A percentile compares a stretch with the other conserved stretches of the same genome.
Conservation (phyloP, 768 basidiomycete genomes). For the Calocybe gangraenosa region DNA sequence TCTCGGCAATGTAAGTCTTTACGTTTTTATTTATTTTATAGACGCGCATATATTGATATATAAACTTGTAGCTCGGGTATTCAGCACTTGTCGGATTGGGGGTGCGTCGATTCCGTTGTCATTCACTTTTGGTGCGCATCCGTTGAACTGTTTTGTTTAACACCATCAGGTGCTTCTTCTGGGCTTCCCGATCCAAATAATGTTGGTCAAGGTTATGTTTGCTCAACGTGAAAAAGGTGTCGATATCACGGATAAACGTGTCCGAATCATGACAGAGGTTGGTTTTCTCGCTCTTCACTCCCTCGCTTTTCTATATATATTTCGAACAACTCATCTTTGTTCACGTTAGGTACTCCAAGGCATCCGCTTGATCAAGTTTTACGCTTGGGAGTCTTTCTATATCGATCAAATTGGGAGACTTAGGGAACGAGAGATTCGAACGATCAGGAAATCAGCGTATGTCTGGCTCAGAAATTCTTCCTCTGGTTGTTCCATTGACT, state of each 20-base stretch:
- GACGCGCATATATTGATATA: constrained; percentile 13
- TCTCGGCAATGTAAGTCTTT: constrained; percentile 44
- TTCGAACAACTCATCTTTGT: too few species aligned
- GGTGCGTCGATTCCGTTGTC: constrained; percentile 21
- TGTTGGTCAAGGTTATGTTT: constrained; percentile 51
- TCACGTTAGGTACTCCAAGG: constrained; percentile 56
- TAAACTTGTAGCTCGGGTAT: constrained; percentile 48
- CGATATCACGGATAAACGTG: constrained; percentile 62
- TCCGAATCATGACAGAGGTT: constrained; percentile 60
- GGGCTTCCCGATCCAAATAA: constrained; percentile 54
- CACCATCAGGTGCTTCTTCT: constrained; percentile 51
- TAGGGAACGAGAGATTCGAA: constrained; percentile 33
- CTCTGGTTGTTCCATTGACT: background rate
- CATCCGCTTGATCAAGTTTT: constrained; percentile 62
- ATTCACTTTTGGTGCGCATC: background rate
- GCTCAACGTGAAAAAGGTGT: constrained; percentile 50
- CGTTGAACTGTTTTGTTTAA: background rate
- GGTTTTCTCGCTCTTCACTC: too few species aligned
- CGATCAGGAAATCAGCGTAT: constrained; percentile 36
- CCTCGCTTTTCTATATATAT: background rate
- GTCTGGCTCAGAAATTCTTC: constrained; percentile 15
- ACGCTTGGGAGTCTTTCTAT: constrained; percentile 57
- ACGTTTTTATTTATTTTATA: background rate
- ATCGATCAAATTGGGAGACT: constrained; percentile 34
- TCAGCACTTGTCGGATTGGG: constrained; percentile 65